Evolutionary conservation across 202 grass and related monocot species (phyloP).

Genomic region (Dendrocalamus latiflorus): DNA sequence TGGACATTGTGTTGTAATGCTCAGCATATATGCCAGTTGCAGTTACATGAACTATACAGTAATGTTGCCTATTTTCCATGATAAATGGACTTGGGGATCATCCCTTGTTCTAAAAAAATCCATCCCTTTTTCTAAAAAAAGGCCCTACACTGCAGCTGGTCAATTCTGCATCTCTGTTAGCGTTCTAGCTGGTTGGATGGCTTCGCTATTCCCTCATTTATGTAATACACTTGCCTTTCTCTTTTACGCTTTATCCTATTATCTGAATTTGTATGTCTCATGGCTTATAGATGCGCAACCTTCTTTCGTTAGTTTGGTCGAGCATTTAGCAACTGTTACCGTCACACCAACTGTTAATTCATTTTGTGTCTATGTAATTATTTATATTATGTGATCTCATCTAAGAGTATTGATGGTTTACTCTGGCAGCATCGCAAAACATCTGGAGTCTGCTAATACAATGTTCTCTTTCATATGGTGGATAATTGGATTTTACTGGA

Average conservation of each 20-base stretch:
- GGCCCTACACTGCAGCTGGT: background rate
- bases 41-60: background rate
- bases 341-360: background rate
- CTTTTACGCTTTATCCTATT: background rate
- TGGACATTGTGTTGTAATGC: background rate
- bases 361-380: background rate
- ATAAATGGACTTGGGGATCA: background rate
- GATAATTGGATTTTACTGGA: conserved; percentile 79
- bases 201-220: background rate
- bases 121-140: background rate
- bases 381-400: background rate
- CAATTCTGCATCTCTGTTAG: background rate
- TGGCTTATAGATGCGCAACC: background rate
- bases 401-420: conserved; percentile 15
- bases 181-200: background rate
- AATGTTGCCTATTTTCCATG: background rate
- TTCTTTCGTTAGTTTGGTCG: background rate
- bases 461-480: conserved; percentile 83
- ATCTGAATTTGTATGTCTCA: background rate
- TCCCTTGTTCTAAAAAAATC: background rate
- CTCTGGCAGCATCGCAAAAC: conserved; percentile 52
- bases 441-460: conserved; percentile 70
- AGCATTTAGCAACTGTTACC: background rate
- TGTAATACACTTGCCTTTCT: background rate
- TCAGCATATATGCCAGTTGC: background rate